A percentile compares a stretch with the other conserved stretches of the same genome.
phyloP scores from a whole-genome alignment of 345 rosid genomes.

The Salix udensis region DNA sequence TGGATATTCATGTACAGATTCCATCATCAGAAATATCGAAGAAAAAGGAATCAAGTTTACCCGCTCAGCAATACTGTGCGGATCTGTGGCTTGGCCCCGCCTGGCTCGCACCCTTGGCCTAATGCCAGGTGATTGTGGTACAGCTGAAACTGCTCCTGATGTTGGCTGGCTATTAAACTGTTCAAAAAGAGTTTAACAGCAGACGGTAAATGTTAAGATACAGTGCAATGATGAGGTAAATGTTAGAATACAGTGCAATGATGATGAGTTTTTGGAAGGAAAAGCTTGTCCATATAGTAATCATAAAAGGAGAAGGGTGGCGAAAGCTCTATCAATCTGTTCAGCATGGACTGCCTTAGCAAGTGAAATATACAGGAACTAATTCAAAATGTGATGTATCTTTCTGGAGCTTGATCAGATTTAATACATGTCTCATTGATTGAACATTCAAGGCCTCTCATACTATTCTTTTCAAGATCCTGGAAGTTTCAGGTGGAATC shows the following conservation, averaged over 20 bases:
- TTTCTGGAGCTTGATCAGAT: not conserved
- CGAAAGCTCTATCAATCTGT: not conserved
- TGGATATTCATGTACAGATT: not conserved
- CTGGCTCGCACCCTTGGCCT: slow-evolving; percentile 32
- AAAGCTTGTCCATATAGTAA: not conserved
- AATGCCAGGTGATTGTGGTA: slow-evolving; percentile 38
- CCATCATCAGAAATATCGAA: not conserved
- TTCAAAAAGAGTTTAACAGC: slow-evolving; percentile 1
- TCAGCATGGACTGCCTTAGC: not conserved
- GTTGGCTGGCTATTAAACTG: slow-evolving; percentile 50
- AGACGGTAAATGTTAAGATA: not conserved
- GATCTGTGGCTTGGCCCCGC: slow-evolving; percentile 37
- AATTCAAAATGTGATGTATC: not conserved
- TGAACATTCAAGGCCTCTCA: not conserved
- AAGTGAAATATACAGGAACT: not conserved
- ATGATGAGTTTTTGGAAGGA: not conserved
- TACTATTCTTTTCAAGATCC: not conserved
- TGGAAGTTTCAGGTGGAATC: not conserved
- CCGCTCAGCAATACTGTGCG: slow-evolving; percentile 34
- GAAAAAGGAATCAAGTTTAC: slow-evolving; percentile 4
- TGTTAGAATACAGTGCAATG: not conserved
- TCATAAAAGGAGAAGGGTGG: not conserved
- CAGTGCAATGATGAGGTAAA: not conserved
- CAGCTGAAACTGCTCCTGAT: slow-evolving; percentile 31
- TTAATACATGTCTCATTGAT: not conserved